A percentile compares a stretch with the other conserved stretches of the same genome.
These are phyloP conservation scores for Cairneyella variabilis DNA, from an alignment of 495 filamentous ascomycete species.

Conservation along the genomic window DNA sequence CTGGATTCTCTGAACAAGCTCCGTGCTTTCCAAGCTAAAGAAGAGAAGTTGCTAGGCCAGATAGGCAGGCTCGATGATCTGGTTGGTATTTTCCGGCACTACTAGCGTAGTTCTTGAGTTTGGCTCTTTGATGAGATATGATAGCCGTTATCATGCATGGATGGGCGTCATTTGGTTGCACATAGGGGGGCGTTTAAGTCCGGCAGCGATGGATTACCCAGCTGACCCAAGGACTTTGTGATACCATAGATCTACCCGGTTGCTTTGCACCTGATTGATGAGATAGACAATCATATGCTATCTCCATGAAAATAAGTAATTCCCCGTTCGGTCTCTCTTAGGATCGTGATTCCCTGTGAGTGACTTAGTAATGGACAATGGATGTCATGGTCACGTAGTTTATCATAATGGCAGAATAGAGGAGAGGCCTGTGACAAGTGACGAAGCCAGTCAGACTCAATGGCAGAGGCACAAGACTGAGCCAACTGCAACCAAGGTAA, in stretches of 20 bases:
- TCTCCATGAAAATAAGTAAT: too few relatives aligned
- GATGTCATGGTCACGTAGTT: too few relatives aligned
- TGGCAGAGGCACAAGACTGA: too few relatives aligned
- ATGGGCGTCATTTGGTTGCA: slow-evolving; percentile 13
- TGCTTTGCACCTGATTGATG: background rate
- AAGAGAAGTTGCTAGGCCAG: slow-evolving; percentile 73
- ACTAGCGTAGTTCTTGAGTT: slow-evolving; percentile 7
- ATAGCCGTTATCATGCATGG: slow-evolving; percentile 19
- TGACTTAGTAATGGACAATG: too few relatives aligned
- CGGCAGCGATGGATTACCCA: background rate
- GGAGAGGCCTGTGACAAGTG: too few relatives aligned
- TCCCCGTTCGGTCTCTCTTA: too few relatives aligned
- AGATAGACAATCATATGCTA: too few relatives aligned
- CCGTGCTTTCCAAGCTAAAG: slow-evolving; percentile 61
- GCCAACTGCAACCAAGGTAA: too few relatives aligned
- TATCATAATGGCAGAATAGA: too few relatives aligned
- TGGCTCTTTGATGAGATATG: background rate
- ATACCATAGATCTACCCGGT: slow-evolving; percentile 10
- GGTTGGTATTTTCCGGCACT: slow-evolving; percentile 80
- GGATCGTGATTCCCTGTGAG: too few relatives aligned
- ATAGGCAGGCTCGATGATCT: slow-evolving; percentile 77
- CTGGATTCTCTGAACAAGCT: slow-evolving; percentile 63
- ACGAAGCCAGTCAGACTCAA: too few relatives aligned
- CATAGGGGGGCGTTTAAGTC: background rate
- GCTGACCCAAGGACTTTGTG: background rate